Base-by-base conservation (phyloP, 371 early-diverging fungal species). In the Vairimorpha ceranae region DNA sequence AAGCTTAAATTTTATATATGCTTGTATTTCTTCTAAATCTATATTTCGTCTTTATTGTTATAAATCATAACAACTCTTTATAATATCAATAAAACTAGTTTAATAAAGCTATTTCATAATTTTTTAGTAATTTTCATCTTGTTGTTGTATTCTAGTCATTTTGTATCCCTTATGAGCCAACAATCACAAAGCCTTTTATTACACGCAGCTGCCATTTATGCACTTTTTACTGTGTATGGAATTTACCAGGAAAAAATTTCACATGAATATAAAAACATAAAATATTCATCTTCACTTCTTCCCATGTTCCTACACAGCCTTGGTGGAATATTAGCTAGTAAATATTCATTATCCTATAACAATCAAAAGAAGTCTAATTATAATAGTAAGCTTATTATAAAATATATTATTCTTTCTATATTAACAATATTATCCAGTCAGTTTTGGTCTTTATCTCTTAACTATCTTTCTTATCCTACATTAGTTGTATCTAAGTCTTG, bases 401-500 rank as follows among this genome's bases (percentile, higher is more conserved):
- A 64, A 1, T 74, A 74, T 41, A 30, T 67, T 7, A 46, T 29
- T 29, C 35, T 66, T 29, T 58, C 74, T 4, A 15, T 45, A 36
- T 17, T 67, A 35, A 67, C 51, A 19, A 21, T 74, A 15, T 4
- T 58, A 43, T 74, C 91, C 0, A 89, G 92, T 2, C 93, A 91
- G 1, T 93, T 96, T 79, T 93, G 93, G 12, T 93, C 92, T 82
- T 90, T 89, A 17, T 87, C 93, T 10, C 84, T 95, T 38, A 89
- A 89, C 60, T 91, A 92, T 78, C 90, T 96, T 74, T 92, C 93
- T 83, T 96, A 94, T 83, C 94, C 94, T 21, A 95, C 95, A 19
- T 86, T 95, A 87, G 91, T 92, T 48, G 85, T 97, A 36, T 93
- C 93, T 65, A 94, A 95, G 81, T 91, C 93, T 23, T 94, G 95